Percentiles rank a stretch among this genome's conserved stretches.
phyloP scores from a whole-genome alignment of 257 asterid genomes.

The Rubia yunnanensis region DNA sequence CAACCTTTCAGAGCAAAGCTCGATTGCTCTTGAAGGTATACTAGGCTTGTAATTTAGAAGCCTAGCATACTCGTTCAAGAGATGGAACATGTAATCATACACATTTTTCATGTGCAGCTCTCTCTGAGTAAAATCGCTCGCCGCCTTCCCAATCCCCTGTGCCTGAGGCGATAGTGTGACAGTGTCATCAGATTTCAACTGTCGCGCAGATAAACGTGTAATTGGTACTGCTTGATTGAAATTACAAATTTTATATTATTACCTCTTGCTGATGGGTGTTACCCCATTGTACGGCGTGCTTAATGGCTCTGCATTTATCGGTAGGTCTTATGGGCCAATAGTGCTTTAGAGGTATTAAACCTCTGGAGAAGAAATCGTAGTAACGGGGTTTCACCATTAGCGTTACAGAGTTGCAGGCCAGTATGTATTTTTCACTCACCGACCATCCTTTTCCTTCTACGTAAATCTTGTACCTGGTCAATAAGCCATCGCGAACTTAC shows the following conservation, averaged over 20 bases:
- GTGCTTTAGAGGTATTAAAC: conserved; percentile 69
- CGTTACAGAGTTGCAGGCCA: conserved; percentile 71
- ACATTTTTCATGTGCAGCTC: conserved; percentile 57
- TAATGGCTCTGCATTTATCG: conserved; percentile 70
- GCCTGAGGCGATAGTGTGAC: conserved; percentile 32
- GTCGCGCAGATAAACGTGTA: too few relatives aligned
- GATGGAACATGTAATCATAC: conserved; percentile 86
- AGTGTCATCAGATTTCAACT: not conserved
- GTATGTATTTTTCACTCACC: conserved; percentile 89
- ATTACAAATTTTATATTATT: too few relatives aligned
- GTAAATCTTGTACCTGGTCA: conserved; percentile 66
- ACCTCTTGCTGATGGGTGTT: conserved; percentile 50
- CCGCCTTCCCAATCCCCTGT: conserved; percentile 55
- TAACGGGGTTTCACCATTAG: conserved; percentile 52
- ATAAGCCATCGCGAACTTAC: not conserved
- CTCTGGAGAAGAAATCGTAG: conserved; percentile 77
- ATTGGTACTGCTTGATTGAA: too few relatives aligned
- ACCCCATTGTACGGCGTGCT: conserved; percentile 87
- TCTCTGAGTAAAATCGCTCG: conserved; percentile 43
- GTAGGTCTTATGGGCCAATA: conserved; percentile 71
- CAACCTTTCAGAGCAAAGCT: conserved; percentile 62
- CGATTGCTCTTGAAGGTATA: conserved; percentile 40
- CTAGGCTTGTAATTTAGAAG: conserved; percentile 64
- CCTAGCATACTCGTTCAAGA: conserved; percentile 53
- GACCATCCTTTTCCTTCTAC: conserved; percentile 95